Conservation (phyloP, 768 basidiomycete genomes). For the Lactarius psammicola region DNA sequence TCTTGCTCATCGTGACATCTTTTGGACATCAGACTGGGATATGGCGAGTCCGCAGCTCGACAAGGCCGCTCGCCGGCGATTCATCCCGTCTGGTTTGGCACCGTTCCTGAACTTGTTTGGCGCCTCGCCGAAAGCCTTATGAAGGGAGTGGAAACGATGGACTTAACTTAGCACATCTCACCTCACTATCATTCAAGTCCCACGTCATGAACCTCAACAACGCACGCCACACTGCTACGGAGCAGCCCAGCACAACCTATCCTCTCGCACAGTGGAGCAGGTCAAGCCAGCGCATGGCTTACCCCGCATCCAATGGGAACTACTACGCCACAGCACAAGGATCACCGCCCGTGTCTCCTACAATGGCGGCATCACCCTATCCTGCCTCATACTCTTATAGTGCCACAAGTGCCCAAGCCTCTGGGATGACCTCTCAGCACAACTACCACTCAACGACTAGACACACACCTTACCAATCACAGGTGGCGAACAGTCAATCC, state of each 20-base stretch:
- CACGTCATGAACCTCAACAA: conserved; percentile 28
- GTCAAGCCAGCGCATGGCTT: conserved; percentile 22
- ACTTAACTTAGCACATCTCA: conserved; percentile 22
- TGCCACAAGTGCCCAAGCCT: conserved; percentile 8
- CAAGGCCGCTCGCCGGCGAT: conserved; percentile 26
- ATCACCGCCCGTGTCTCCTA: conserved; percentile 24
- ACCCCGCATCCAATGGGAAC: conserved; percentile 20
- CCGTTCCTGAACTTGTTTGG: conserved; percentile 27
- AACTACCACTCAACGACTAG: conserved; percentile 18
- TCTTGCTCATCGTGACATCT: conserved; percentile 25
- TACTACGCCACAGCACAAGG: conserved; percentile 22
- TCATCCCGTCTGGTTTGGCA: conserved; percentile 23
- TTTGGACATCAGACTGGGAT: conserved; percentile 17
- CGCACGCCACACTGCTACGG: conserved; percentile 26
- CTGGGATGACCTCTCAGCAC: conserved; percentile 18
- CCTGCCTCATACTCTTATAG: conserved; percentile 17
- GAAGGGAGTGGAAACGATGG: conserved; percentile 22
- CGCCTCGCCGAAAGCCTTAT: conserved; percentile 30
- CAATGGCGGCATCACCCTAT: conserved; percentile 7
- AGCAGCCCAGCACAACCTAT: conserved; percentile 21
- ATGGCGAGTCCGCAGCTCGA: conserved; percentile 24
- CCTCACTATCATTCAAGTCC: conserved; percentile 12
- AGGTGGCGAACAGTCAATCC: conserved; percentile 4
- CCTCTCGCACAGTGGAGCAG: conserved; percentile 25
- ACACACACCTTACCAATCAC: conserved; percentile 18